phyloP scores from a whole-genome alignment of 2,329 filamentous ascomycete genomes.

The Ophiocordyceps camponoti-floridani region DNA sequence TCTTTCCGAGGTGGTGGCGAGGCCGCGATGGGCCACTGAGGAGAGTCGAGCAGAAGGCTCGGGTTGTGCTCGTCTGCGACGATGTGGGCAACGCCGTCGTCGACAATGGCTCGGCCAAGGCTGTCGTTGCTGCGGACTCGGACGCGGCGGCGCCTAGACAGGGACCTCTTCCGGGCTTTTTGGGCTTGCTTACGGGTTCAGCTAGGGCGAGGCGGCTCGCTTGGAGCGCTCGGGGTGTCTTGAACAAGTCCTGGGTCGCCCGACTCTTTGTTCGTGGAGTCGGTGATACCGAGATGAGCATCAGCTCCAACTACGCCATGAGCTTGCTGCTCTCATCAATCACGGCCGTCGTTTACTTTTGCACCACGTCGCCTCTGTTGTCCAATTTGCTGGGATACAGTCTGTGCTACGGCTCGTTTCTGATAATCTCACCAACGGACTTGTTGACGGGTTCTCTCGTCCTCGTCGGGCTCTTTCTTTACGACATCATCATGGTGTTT shows the following conservation, averaged over 20 bases:
- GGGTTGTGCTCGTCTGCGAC: conserved; percentile 19
- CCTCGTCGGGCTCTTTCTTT: conserved; percentile 68
- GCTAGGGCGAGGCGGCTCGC: conserved; percentile 6
- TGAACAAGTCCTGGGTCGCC: conserved; percentile 33
- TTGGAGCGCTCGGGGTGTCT: conserved; percentile 33
- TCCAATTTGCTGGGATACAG: conserved; percentile 79
- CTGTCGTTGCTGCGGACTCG: neutral
- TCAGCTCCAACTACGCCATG: conserved; percentile 39
- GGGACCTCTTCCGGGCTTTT: neutral
- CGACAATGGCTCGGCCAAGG: neutral
- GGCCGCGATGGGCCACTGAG: conserved; percentile 22
- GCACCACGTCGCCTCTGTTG: conserved; percentile 37
- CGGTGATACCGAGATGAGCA: conserved; percentile 23
- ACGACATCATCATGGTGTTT: conserved; percentile 88
- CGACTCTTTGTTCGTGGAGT: conserved; percentile 32
- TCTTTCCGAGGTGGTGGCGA: conserved; percentile 59
- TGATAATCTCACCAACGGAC: conserved; percentile 75
- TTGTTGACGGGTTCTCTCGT: conserved; percentile 69
- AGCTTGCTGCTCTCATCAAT: conserved; percentile 35
- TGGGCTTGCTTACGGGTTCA: conserved; percentile 16
- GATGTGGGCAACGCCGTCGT: conserved; percentile 11
- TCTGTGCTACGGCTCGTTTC: conserved; percentile 68
- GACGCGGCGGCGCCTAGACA: neutral
- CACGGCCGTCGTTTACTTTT: conserved; percentile 46
- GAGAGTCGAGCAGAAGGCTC: conserved; percentile 22